Evolutionary conservation across 495 filamentous ascomycete genomes (phyloP), one percentile per base, ranked within the genome.

Genomic region (Xylaria curta): DNA sequence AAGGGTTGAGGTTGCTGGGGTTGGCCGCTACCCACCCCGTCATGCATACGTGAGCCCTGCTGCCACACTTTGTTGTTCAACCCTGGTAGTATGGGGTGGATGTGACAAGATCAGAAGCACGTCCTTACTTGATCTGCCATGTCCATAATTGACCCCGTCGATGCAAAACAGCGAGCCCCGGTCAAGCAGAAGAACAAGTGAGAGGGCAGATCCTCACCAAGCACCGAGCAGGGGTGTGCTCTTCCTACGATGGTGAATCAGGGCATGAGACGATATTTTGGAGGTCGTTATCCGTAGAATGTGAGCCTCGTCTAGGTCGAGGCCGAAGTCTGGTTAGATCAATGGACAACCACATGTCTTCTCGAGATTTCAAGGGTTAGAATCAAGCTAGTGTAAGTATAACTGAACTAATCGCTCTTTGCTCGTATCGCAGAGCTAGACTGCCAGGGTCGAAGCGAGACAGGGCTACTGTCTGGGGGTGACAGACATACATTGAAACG

Each of bases 101-200:
- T 75, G 72, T 69, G 72, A 75, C 71, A 73, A 70, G 69, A 76
- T 71, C 69, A 72, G 73, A 68, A 72, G 73, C 75, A 77, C 72
- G 72, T 69, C 71, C 74, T 76, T 79, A 74, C 73, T 69, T 73
- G 73, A 77, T 74, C 72, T 69, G 65, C 74, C 71, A 66, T 73
- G 71, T 61, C 74, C 63, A 56, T 56, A 74, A 70, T 72, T 64
- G 67, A 70, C 70, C 63, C n/a, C 69, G 73, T 72, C 75, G 71
- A 76, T 75, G 47, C 71, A 75, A 78, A 75, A 76, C 75, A 67
- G 51, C 63, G 40, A 70, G 72, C 51, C 75, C 76, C 60, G 72
- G 73, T 64, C 62, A 40, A 72, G n/a, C n/a, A 44, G 24, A 68
- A 12, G n/a, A 28, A 40, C 54, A 70, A 46, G 49, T 59, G 38